Base-by-base conservation (phyloP, 805 yeast species). In the Saccharomycopsis fodiens region DNA sequence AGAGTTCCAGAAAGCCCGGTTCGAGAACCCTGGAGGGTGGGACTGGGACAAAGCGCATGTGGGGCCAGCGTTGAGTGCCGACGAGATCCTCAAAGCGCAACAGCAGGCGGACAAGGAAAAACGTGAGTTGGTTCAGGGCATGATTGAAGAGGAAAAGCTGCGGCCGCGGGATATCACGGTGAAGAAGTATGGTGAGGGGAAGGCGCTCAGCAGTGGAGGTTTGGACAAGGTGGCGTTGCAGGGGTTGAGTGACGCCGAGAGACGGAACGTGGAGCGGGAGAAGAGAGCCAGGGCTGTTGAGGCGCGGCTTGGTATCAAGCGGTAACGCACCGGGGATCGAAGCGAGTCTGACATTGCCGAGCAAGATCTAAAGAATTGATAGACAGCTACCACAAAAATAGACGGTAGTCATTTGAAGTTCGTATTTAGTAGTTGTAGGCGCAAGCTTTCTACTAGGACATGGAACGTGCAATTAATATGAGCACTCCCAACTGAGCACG, bases 241-340 rank as follows among this genome's bases (percentile, higher is more conserved):
- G 37, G 80, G 88, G 0, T 67, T 91, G 45, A 72, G 78, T 5
- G 87, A 80, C 1, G 86, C 79, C 21, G 96, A 89, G 53, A 73
- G 78, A 56, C 70, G 73, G 72, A 74, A 80, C 56, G 65, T 93
- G 17, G 88, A 89, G 84, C 76, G 98, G 50, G 98, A 93, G 57
- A 89, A 89, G 57, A 71, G 97, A 45, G 97, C 97, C 1, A 73
- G 97, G 45, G 98, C 98, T 0, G 97, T 95, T 0, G 97, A 93
- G 60, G 95, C 91, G 0, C 71, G 98, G 54, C 55, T 85, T 56
- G 70, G 66, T 45, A 63, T 56, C 48, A 52, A 3, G 4, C 12
- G 17, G 2, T 22, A n/a, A n/a, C n/a, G n/a, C n/a, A n/a, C n/a
- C n/a, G n/a, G n/a, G n/a, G n/a, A n/a, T n/a, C n/a, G n/a, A n/a